phyloP scores from a whole-genome alignment of 768 basidiomycete species.

The Lactarius sanguifluus region DNA sequence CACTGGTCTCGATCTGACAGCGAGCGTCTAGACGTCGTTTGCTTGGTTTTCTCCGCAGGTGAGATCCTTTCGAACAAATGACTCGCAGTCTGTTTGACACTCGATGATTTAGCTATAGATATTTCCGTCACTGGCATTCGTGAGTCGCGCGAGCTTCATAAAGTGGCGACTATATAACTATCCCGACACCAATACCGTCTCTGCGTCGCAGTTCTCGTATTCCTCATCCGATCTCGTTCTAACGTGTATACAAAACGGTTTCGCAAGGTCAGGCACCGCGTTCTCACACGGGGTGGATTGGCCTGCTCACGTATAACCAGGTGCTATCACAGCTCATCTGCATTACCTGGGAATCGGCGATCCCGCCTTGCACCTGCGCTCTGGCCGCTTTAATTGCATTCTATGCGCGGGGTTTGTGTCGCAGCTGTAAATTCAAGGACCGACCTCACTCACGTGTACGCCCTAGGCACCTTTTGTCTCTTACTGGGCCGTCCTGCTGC shows the following conservation, averaged over 20 bases:
- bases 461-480: constrained; percentile 25
- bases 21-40: not conserved
- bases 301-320: not conserved
- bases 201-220: constrained; percentile 17
- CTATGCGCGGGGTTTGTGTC: constrained; percentile 14
- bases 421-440: not conserved
- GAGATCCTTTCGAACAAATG: not conserved
- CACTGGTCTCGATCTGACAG: not conserved
- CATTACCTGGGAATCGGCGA: constrained; percentile 35
- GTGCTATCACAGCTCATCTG: constrained; percentile 25
- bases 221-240: constrained; percentile 18
- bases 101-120: constrained; percentile 5
- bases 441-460: not conserved
- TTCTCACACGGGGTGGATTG: not conserved
- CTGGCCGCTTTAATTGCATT: constrained; percentile 31
- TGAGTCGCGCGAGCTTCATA: not conserved
- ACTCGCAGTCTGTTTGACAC: not conserved
- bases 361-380: constrained; percentile 34
- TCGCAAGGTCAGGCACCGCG: constrained; percentile 8
- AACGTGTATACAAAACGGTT: constrained; percentile 10
- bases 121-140: constrained; percentile 23
- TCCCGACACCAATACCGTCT: not conserved
- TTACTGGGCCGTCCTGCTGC: constrained; percentile 34
- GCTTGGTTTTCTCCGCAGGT: constrained; percentile 16
- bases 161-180: not conserved